Base-by-base conservation (phyloP, 352 stramenopile species). In the Ophiocytium majus region DNA sequence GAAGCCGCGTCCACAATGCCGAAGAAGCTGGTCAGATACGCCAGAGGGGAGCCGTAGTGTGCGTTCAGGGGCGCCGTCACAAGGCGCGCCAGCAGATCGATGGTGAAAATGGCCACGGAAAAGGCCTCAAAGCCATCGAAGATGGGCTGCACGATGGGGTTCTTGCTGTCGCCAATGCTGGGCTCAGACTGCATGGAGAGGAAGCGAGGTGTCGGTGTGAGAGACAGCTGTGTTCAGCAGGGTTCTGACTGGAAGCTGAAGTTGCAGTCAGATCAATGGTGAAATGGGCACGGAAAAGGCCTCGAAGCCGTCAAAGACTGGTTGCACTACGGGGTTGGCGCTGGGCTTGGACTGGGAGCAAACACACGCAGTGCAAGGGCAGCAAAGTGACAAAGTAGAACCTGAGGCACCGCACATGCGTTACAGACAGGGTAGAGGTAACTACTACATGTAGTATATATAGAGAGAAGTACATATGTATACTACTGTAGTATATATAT, bases 91-190 rank as follows among this genome's bases (percentile, higher is more conserved):
- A 50, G 23, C 23, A 87, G 80, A 36, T 87, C 83, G 35, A 79
- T 34, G 35, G 83, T 87, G 80, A 87, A 87, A 10, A 87, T 75
- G 57, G 79, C 10, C 78, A 87, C 83, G 19, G 83, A 87, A 35
- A 87, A 81, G 1, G 83, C 83, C 80, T 87, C 57, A 32, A 83
- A 9, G 36, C 1, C 34, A 17, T 76, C 64, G 34, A 76, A 76
- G 10, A 76, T 5, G 31, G 64, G 31, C 34, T 76, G 64, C 34
- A 37, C 31, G 10, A 76, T 37, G 34, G 64, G 31, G 34, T 76
- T 76, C 5, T 76, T 10, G 64, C 34, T 37, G 5, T 76, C 34
- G 64, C 64, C 64, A 10, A 76, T 34, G 34, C 31, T 76, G 31
- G 64, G 64, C 17, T 76, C 64, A 76, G 64, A 76, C 64, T 76